Percentiles rank a stretch among this genome's conserved stretches.
Evolutionary conservation across 495 filamentous ascomycete genomes (phyloP).

Genomic region (Podospora sp.): DNA sequence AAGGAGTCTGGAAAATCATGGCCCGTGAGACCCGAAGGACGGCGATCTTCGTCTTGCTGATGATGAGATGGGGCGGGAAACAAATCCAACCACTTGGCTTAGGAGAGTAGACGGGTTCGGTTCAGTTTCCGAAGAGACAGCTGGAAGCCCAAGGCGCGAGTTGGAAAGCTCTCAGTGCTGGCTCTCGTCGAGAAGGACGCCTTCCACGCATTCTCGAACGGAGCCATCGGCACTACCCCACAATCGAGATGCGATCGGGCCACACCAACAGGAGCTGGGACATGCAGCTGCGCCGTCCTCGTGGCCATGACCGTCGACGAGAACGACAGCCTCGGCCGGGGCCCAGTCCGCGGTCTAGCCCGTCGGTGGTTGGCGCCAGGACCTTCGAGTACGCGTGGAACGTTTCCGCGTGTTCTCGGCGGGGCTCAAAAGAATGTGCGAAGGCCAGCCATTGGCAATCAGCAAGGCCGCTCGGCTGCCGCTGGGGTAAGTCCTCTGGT

Average conservation of each 20-base stretch:
- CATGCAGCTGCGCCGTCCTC: not conserved
- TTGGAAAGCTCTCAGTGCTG: not conserved
- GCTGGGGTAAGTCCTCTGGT: not conserved
- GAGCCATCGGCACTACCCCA: not conserved
- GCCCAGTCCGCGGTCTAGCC: not conserved
- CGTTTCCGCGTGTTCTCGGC: not conserved
- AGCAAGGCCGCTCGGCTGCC: not conserved
- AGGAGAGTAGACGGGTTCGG: not conserved
- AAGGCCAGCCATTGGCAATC: not conserved
- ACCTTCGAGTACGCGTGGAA: not conserved
- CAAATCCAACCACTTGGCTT: slow-evolving; percentile 20
- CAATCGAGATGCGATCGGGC: not conserved
- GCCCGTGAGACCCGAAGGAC: slow-evolving; percentile 18
- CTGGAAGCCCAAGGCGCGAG: not conserved
- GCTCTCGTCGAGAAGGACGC: not conserved
- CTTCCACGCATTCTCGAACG: not conserved
- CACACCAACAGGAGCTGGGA: not conserved
- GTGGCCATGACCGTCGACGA: not conserved
- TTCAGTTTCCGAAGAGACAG: not conserved
- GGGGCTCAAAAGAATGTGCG: not conserved
- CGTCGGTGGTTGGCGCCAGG: not conserved
- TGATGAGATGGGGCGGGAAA: slow-evolving; percentile 22
- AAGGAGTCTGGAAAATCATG: slow-evolving; percentile 24
- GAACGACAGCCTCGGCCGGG: not conserved
- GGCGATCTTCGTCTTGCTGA: slow-evolving; percentile 20